phyloP scores from a whole-genome alignment of 805 yeast genomes.

The Metschnikowia shivogae region DNA sequence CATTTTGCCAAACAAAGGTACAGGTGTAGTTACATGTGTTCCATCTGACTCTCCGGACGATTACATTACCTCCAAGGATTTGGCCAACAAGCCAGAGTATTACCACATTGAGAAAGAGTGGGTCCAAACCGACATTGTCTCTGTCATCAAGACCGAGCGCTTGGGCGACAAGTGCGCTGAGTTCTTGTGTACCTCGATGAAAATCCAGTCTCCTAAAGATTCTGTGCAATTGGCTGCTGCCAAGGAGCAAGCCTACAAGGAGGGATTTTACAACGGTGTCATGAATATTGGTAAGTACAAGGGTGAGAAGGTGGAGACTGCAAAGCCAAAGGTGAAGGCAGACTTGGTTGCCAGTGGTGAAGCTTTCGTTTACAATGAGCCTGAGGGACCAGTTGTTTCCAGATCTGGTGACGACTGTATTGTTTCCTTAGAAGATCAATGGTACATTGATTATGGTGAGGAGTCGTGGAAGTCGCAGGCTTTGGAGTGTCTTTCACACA shows the following conservation, averaged over 20 bases:
- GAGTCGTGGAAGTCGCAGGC: slow-evolving; percentile 81
- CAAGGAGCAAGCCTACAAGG: slow-evolving; percentile 92
- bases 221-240: slow-evolving; percentile 81
- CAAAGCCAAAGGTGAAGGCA: slow-evolving; percentile 80
- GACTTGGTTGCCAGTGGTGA: slow-evolving; percentile 73
- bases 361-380: slow-evolving; percentile 91
- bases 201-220: slow-evolving; percentile 95
- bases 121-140: slow-evolving; percentile 70
- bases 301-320: slow-evolving; percentile 87
- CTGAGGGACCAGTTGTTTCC: slow-evolving; percentile 83
- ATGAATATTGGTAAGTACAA: slow-evolving; percentile 76
- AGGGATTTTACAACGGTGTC: slow-evolving; percentile 89
- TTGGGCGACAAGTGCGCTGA: slow-evolving; percentile 91
- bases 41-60: slow-evolving; percentile 99
- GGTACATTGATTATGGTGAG: slow-evolving; percentile 98
- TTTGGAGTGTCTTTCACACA: slow-evolving; percentile 64
- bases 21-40: slow-evolving; percentile 98
- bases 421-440: slow-evolving; percentile 96
- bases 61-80: slow-evolving; percentile 78
- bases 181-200: slow-evolving; percentile 73
- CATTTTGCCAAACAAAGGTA: slow-evolving; percentile 90
- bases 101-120: slow-evolving; percentile 82
- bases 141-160: slow-evolving; percentile 74
- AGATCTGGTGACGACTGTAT: slow-evolving; percentile 97
- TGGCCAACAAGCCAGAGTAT: slow-evolving; percentile 85